Evolutionary conservation across 768 basidiomycete genomes (phyloP).

Genomic region (Phylloporus scabripes): DNA sequence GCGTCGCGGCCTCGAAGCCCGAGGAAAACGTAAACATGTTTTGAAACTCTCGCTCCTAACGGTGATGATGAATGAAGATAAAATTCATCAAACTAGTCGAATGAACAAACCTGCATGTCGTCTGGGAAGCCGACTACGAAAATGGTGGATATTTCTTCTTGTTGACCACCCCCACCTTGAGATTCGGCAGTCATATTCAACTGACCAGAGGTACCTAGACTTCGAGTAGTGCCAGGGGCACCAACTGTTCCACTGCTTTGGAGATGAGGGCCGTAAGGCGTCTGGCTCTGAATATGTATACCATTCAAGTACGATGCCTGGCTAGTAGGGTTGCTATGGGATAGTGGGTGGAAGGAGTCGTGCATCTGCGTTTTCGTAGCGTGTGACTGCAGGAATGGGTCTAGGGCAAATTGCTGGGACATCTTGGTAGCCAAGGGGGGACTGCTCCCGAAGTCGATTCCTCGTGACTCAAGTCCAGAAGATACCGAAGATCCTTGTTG

Average conservation of each 20-base stretch:
- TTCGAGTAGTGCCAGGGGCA: constrained; percentile 19
- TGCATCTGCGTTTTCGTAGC: constrained; percentile 28
- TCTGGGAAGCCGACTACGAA: constrained; percentile 99
- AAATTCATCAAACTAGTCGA: constrained; percentile 3
- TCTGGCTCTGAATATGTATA: constrained; percentile 61
- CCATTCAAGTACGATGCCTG: constrained; percentile 36
- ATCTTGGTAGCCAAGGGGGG: constrained; percentile 23
- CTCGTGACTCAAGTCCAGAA: constrained; percentile 24
- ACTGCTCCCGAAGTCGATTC: constrained; percentile 31
- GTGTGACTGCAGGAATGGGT: constrained; percentile 32
- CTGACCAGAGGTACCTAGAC: constrained; percentile 28
- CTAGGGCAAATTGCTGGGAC: constrained; percentile 30
- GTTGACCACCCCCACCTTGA: constrained; percentile 29
- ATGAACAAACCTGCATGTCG: constrained; percentile 83
- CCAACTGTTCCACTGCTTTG: constrained; percentile 37
- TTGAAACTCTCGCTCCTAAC: constrained; percentile 96
- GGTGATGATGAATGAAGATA: constrained; percentile 12
- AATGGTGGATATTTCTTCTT: constrained; percentile 93
- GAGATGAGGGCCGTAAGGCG: constrained; percentile 69
- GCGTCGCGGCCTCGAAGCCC: constrained; percentile 95
- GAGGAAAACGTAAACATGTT: constrained; percentile 98
- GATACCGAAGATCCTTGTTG: constrained; percentile 26
- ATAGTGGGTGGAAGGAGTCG: constrained; percentile 29
- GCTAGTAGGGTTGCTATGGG: constrained; percentile 27
- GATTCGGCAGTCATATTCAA: constrained; percentile 21